A percentile compares a stretch with the other conserved stretches of the same genome.
These are phyloP conservation scores for Hypoxylon sp. DNA, from an alignment of 2,329 filamentous ascomycete species.

Conservation along the genomic window DNA sequence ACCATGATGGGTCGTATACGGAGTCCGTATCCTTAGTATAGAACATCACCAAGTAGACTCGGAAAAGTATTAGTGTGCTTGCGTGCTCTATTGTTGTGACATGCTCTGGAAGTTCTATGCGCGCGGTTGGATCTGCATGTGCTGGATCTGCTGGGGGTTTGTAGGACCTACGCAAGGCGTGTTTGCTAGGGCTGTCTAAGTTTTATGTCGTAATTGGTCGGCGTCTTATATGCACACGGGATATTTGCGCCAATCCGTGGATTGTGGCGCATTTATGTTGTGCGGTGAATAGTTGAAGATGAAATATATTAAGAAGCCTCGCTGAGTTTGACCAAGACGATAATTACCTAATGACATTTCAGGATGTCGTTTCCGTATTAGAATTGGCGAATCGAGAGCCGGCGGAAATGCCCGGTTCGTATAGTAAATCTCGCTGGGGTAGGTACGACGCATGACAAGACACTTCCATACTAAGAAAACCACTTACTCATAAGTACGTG, in stretches of 20 bases:
- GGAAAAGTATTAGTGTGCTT: conserved; percentile 5
- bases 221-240: conserved; percentile 4
- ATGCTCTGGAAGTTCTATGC: conserved; percentile 19
- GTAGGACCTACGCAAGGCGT: conserved; percentile 21
- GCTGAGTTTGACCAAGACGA: conserved; percentile 14
- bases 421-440: neutral
- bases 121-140: conserved; percentile 22
- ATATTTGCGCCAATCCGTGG: conserved; percentile 2
- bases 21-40: neutral
- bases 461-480: conserved; percentile 3
- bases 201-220: conserved; percentile 23
- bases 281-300: conserved; percentile 6
- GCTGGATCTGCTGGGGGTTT: conserved; percentile 16
- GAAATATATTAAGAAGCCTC: conserved; percentile 5
- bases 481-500: neutral
- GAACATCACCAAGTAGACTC: conserved; percentile 10
- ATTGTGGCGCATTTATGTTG: conserved; percentile 20
- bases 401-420: conserved; percentile 17
- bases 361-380: conserved; percentile 11
- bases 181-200: conserved; percentile 17
- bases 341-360: conserved; percentile 14
- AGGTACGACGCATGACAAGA: conserved; percentile 4
- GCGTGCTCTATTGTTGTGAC: conserved; percentile 9
- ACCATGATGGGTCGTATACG: conserved; percentile 1
- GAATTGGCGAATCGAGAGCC: conserved; percentile 14